Conservation (phyloP, 1,139 yeast species). For the Candida frijolesensis region DNA sequence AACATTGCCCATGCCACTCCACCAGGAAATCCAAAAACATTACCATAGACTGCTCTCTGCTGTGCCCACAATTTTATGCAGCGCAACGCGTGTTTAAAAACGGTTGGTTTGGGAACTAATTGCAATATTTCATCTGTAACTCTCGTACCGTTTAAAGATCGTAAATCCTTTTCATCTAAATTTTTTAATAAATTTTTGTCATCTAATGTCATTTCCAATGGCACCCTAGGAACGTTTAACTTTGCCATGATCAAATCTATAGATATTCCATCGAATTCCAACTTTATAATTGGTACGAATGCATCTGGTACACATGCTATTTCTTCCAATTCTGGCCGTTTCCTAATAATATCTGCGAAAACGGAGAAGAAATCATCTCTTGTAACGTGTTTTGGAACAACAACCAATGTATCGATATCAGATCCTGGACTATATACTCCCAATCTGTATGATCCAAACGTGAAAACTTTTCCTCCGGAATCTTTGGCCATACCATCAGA, state of each 20-base stretch:
- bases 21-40: conserved; percentile 97
- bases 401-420: conserved; percentile 94
- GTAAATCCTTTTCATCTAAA: conserved; percentile 84
- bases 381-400: conserved; percentile 94
- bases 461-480: conserved; percentile 95
- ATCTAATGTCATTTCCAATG: conserved; percentile 68
- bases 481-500: conserved; percentile 96
- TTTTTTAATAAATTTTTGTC: conserved; percentile 85
- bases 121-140: conserved; percentile 92
- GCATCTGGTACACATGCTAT: conserved; percentile 95
- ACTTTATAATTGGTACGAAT: conserved; percentile 90
- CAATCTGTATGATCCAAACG: conserved; percentile 89
- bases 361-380: conserved; percentile 86
- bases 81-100: conserved; percentile 88
- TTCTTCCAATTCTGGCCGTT: conserved; percentile 82
- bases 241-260: conserved; percentile 88
- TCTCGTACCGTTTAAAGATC: conserved; percentile 92
- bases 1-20: conserved; percentile 99
- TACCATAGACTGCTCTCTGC: conserved; percentile 89
- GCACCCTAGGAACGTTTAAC: conserved; percentile 80
- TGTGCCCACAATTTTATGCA: conserved; percentile 98
- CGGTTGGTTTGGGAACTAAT: conserved; percentile 90
- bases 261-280: conserved; percentile 84
- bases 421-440: conserved; percentile 99
- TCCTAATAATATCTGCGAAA: conserved; percentile 66